These are phyloP conservation scores for Flagelloscypha sp. DNA, from an alignment of 768 basidiomycete species.

Conservation along the genomic window DNA sequence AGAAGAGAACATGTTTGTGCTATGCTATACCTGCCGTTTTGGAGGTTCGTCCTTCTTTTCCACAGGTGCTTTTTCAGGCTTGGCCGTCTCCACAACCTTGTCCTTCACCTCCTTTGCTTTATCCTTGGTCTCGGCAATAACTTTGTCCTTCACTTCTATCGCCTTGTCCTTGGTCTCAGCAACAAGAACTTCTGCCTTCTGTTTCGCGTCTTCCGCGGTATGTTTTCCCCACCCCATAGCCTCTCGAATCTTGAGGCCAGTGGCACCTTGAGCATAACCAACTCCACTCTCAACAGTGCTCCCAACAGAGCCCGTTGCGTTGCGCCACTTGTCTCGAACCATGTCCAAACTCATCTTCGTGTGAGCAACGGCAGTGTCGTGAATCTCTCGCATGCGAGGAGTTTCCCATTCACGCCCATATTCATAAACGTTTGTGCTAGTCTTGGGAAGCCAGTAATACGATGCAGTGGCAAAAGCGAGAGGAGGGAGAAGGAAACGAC, in stretches of 20 bases:
- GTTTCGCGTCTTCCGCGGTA: conserved; percentile 11
- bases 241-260: conserved; percentile 44
- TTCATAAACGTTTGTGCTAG: conserved; percentile 38
- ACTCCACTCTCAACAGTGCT: conserved; percentile 26
- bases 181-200: conserved; percentile 8
- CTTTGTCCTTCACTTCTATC: conserved; percentile 4
- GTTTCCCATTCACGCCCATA: conserved; percentile 46
- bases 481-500: conserved; percentile 49
- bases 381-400: conserved; percentile 40
- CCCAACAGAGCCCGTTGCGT: conserved; percentile 22
- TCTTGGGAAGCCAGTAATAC: conserved; percentile 58
- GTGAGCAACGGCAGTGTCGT: conserved; percentile 34
- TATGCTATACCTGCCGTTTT: no score
- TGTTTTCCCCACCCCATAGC: conserved; percentile 32
- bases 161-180: conserved; percentile 6
- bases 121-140: not conserved
- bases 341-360: conserved; percentile 28
- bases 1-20: no score
- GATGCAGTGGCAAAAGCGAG: conserved; percentile 41
- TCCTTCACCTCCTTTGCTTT: no score
- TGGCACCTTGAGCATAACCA: conserved; percentile 36
- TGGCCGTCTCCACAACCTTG: no score
- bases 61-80: no score
- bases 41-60: no score
- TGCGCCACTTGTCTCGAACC: conserved; percentile 29